Percentiles rank a stretch among this genome's conserved stretches.
Evolutionary conservation across 495 filamentous ascomycete species (phyloP).

Genomic region (Daldinia caldariorum): DNA sequence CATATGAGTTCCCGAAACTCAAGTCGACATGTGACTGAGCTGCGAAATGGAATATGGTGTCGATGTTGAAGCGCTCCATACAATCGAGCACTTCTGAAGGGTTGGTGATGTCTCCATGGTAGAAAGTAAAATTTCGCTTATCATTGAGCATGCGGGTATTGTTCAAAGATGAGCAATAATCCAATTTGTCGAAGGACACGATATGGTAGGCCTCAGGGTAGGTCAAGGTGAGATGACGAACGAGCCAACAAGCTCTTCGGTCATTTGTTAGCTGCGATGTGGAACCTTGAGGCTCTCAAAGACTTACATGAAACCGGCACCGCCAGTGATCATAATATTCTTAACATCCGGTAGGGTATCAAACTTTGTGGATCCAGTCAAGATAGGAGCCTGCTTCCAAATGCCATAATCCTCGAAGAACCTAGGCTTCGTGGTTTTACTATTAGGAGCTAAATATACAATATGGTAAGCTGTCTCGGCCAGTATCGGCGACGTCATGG

Average conservation of each 20-base stretch:
- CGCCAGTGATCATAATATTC: conserved; percentile 78
- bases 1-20: conserved; percentile 75
- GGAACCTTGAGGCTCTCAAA: conserved; percentile 7
- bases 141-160: conserved; percentile 71
- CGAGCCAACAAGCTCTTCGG: conserved; percentile 72
- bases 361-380: conserved; percentile 71
- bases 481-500: conserved; percentile 7
- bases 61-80: conserved; percentile 70
- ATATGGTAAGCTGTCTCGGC: conserved; percentile 17
- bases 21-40: conserved; percentile 79
- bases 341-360: conserved; percentile 68
- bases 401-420: conserved; percentile 63
- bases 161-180: conserved; percentile 76
- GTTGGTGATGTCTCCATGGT: conserved; percentile 74
- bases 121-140: conserved; percentile 75
- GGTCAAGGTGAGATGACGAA: conserved; percentile 71
- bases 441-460: conserved; percentile 23
- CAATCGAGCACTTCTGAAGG: conserved; percentile 67
- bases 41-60: conserved; percentile 81
- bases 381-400: conserved; percentile 73
- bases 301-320: conserved; percentile 76
- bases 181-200: conserved; percentile 79
- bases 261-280: conserved; percentile 22
- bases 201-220: conserved; percentile 76
- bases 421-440: conserved; percentile 40